A percentile compares a stretch with the other conserved stretches of the same genome.
Conservation (phyloP, 2,329 filamentous ascomycete genomes). For the Penicillium sp. region DNA sequence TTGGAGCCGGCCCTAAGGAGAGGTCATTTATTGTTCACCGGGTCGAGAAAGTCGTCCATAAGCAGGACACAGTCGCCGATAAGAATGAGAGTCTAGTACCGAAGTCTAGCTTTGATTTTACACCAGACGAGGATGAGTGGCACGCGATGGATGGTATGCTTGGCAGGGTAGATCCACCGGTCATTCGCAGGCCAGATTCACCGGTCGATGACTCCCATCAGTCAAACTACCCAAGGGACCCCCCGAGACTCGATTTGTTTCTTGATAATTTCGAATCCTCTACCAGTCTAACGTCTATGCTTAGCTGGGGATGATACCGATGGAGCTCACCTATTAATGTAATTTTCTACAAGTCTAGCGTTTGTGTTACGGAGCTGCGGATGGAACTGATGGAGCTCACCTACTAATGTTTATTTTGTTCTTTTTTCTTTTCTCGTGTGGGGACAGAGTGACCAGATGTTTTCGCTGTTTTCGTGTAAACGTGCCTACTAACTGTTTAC, state of each 20-base stretch:
- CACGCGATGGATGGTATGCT: too few species aligned
- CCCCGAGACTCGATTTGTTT: neutral
- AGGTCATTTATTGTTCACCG: too few species aligned
- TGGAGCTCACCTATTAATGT: conserved; percentile 17
- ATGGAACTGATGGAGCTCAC: conserved; percentile 5
- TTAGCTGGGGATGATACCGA: neutral
- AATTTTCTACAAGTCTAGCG: neutral
- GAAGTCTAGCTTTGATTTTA: too few species aligned
- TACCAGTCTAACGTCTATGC: neutral
- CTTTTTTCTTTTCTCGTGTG: too few species aligned
- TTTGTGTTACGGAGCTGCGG: neutral
- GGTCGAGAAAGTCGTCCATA: too few species aligned
- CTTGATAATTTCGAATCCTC: neutral
- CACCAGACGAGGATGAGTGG: too few species aligned
- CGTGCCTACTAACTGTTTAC: conserved; percentile 17
- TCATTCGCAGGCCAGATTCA: neutral
- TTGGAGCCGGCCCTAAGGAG: too few species aligned
- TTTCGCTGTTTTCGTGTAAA: conserved; percentile 22
- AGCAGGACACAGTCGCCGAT: too few species aligned
- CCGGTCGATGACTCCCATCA: neutral
- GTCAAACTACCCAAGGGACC: neutral
- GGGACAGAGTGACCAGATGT: conserved; percentile 18
- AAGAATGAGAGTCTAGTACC: too few species aligned
- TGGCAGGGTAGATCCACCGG: neutral
- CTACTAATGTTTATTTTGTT: conserved; percentile 19